Conservation (phyloP, 2,329 filamentous ascomycete species). For the Aureobasidium lini region DNA sequence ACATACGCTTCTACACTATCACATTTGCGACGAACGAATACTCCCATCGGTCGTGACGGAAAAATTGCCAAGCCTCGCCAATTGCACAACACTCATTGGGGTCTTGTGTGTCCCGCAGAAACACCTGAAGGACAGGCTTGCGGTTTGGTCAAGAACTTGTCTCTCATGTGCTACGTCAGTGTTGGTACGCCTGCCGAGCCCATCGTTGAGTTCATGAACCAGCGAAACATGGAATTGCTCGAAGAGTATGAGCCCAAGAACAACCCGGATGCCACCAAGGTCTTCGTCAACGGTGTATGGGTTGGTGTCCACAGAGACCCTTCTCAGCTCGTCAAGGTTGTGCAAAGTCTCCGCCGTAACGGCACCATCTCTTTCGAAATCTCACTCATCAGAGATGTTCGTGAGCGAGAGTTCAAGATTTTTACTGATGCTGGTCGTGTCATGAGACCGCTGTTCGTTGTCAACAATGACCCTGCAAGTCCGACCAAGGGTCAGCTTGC, state of each 20-base stretch:
- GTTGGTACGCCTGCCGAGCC: conserved; percentile 87
- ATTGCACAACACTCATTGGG: conserved; percentile 98
- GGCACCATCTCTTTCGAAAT: conserved; percentile 86
- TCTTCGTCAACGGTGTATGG: conserved; percentile 98
- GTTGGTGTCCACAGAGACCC: conserved; percentile 91
- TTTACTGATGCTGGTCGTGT: conserved; percentile 96
- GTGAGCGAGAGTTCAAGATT: conserved; percentile 96
- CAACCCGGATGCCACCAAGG: conserved; percentile 89
- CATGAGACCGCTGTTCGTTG: conserved; percentile 86
- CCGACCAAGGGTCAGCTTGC: conserved; percentile 69
- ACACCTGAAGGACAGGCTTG: conserved; percentile 98
- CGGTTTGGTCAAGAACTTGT: conserved; percentile 94
- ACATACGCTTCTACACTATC: conserved; percentile 95
- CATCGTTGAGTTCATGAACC: conserved; percentile 91
- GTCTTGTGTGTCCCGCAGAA: conserved; percentile 91
- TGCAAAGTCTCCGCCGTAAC: conserved; percentile 46
- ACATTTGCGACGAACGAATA: conserved; percentile 94
- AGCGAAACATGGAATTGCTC: conserved; percentile 89
- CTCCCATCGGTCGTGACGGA: conserved; percentile 92
- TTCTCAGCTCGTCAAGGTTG: conserved; percentile 63
- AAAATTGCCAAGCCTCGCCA: conserved; percentile 98
- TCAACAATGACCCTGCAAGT: conserved; percentile 75
- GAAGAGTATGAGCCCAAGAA: conserved; percentile 68
- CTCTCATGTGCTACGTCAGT: conserved; percentile 96
- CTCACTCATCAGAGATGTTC: conserved; percentile 89